Base-by-base conservation (phyloP, 2,329 filamentous ascomycete genomes). In the Sordariomycetes sp. region DNA sequence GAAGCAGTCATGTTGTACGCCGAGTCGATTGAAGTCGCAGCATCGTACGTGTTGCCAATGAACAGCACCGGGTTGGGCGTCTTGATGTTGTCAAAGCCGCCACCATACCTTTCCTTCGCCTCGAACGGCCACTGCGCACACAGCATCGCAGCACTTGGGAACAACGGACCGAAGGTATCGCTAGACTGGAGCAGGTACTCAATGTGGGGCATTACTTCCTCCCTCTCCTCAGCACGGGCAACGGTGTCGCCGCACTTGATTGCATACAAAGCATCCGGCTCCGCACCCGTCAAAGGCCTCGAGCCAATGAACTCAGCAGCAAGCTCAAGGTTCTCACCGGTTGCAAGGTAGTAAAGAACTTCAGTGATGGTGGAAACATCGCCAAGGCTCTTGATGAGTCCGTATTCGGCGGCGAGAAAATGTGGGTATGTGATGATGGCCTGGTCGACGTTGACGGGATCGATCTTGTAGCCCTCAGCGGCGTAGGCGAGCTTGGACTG, bases 351-450 rank as follows among this genome's bases (percentile, higher is more conserved):
- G 1, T 70, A 67, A n/a, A 79, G 65, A 2, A 74, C 69, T 2
- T 62, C 57, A 12, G 79, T 59, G 62, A 24, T 67, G 66, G 59
- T 78, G 77, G 48, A 61, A 5, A 75, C 67, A 1, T 77, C 76
- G 62, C 79, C 79, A 22, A 79, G 62, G 2, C 69, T 64, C 1
- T 67, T 66, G 3, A 72, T 70, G 17, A 76, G 70, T 10, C 77
- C 65, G 7, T 67, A 65, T 62, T 75, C 39, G 4, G 39, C 2
- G 15, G 2, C 22, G 12, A 12, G 74, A 36, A 80, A 61, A 54
- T 72, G 70, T 35, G 72, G 74, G 67, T 78, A 78, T 1, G 76
- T 79, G 56, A 81, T 65, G 17, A 80, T 62, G 58, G 0, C 67
- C 62, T 0, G 69, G 65, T 12, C 78, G 61, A 34, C 7, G 15